phyloP scores from a whole-genome alignment of 2,329 filamentous ascomycete genomes.

The Cladophialophora psammophila region DNA sequence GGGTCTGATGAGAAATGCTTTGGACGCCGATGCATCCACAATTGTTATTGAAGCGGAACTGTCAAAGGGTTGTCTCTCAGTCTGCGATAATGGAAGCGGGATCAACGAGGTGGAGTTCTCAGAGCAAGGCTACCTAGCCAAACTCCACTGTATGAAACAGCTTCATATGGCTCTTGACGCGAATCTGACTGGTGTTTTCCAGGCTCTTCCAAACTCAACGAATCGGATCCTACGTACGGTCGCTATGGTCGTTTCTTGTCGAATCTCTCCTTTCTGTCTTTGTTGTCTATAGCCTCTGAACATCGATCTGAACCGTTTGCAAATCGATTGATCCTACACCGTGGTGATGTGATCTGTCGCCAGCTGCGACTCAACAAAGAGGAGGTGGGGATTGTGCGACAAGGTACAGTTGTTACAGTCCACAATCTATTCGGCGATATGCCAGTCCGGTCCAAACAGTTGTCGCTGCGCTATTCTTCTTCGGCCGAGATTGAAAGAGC shows the following conservation, averaged over 20 bases:
- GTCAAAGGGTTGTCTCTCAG: conserved; percentile 73
- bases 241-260: conserved; percentile 77
- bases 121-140: conserved; percentile 32
- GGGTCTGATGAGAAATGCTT: conserved; percentile 79
- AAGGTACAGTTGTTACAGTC: conserved; percentile 79
- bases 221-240: conserved; percentile 64
- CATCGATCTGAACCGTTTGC: conserved; percentile 52
- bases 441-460: conserved; percentile 87
- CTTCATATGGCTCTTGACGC: conserved; percentile 19
- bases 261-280: conserved; percentile 75
- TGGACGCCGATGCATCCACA: conserved; percentile 77
- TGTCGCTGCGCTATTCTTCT: conserved; percentile 63
- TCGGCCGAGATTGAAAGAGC: conserved; percentile 64
- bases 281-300: conserved; percentile 78
- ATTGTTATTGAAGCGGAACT: conserved; percentile 78
- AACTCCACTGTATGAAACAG: conserved; percentile 71
- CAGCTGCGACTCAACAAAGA: conserved; percentile 61
- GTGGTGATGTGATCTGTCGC: conserved; percentile 67
- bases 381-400: conserved; percentile 63
- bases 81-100: conserved; percentile 85
- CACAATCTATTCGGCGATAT: conserved; percentile 87
- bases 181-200: conserved; percentile 31
- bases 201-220: conserved; percentile 80
- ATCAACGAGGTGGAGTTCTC: conserved; percentile 76
- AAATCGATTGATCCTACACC: conserved; percentile 49